phyloP scores from a whole-genome alignment of 2,329 filamentous ascomycete genomes.

The Drechmeria coniospora region DNA sequence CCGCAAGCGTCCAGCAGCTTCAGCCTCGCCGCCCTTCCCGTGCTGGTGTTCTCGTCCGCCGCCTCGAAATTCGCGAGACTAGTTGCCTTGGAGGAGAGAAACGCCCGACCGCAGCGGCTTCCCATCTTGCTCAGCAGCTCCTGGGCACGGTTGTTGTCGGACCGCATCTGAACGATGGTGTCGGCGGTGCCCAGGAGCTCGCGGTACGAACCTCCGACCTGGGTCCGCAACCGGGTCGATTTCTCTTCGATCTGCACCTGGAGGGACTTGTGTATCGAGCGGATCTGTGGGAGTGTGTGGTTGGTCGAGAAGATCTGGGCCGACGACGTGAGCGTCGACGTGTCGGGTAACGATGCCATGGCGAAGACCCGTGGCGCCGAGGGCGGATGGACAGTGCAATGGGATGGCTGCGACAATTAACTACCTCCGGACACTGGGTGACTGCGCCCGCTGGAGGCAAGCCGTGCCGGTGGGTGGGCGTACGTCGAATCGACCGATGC shows the following conservation, averaged over 20 bases:
- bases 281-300: conserved; percentile 47
- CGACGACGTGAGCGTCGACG: conserved; percentile 31
- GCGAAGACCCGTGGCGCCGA: conserved; percentile 5
- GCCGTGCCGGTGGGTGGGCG: too few species aligned
- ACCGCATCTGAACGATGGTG: conserved; percentile 81
- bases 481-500: too few species aligned
- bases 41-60: conserved; percentile 12
- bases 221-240: conserved; percentile 43
- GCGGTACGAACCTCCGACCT: conserved; percentile 60
- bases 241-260: conserved; percentile 47
- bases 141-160: conserved; percentile 61
- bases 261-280: conserved; percentile 44
- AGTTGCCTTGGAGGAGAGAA: conserved; percentile 49
- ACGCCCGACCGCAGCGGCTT: conserved; percentile 56
- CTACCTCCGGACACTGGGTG: too few species aligned
- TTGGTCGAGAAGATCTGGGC: conserved; percentile 38
- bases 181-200: conserved; percentile 85
- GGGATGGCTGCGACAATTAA: too few species aligned
- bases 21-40: conserved; percentile 24
- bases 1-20: conserved; percentile 37
- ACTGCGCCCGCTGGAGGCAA: too few species aligned
- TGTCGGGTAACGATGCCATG: conserved; percentile 28
- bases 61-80: conserved; percentile 35
- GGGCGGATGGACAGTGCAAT: too few species aligned
- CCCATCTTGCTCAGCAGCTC: conserved; percentile 56